Conservation (phyloP, 805 yeast species). For the Cyberlindnera misumaiensis region DNA sequence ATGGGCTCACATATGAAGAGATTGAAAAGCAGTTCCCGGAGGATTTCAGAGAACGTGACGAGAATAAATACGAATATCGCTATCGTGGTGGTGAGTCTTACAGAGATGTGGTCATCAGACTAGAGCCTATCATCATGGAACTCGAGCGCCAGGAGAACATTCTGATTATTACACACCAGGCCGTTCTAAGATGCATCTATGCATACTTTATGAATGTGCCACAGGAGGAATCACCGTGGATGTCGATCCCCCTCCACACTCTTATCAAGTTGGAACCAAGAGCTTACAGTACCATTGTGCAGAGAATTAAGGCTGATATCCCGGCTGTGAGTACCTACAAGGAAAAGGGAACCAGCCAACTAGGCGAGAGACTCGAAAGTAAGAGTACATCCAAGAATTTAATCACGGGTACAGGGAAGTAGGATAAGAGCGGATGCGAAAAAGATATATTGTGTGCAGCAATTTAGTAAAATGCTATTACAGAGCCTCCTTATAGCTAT, state of each 20-base stretch:
- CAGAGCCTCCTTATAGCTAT: too few species aligned
- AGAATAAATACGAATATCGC: constrained; percentile 89
- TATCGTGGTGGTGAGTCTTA: constrained; percentile 97
- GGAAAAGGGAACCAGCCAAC: constrained; percentile 73
- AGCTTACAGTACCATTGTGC: constrained; percentile 83
- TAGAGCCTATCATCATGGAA: constrained; percentile 98
- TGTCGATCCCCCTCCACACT: constrained; percentile 96
- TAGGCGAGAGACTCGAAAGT: constrained; percentile 30
- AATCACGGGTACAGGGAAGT: constrained; percentile 22
- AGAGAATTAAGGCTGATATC: constrained; percentile 87
- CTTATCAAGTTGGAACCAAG: constrained; percentile 91
- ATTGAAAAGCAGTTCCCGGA: constrained; percentile 82
- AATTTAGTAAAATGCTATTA: too few species aligned
- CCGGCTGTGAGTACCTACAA: constrained; percentile 98
- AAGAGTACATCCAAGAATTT: constrained; percentile 20
- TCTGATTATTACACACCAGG: constrained; percentile 94
- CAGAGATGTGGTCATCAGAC: constrained; percentile 86
- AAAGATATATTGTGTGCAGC: too few species aligned
- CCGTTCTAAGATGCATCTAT: constrained; percentile 90
- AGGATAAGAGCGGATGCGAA: neutral
- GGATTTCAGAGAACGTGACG: constrained; percentile 93
- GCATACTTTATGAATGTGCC: constrained; percentile 99
- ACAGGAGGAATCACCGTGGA: constrained; percentile 97
- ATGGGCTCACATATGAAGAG: constrained; percentile 93
- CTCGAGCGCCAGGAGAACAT: constrained; percentile 95